Evolutionary conservation across 2,329 filamentous ascomycete genomes (phyloP).

Genomic region (Acrocalymma vagum): DNA sequence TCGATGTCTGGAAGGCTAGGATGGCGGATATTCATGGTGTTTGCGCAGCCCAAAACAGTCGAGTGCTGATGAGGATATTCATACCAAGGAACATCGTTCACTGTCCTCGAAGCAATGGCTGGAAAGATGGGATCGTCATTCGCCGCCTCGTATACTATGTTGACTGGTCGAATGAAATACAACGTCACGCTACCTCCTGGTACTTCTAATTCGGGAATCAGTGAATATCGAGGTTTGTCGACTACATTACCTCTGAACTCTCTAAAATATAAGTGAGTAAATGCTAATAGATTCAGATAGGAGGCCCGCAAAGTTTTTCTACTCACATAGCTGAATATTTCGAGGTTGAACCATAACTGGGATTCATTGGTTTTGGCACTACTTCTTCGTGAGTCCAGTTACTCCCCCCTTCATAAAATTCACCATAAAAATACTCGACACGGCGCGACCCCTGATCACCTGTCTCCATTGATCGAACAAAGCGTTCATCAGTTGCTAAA

Average conservation of each 20-base stretch:
- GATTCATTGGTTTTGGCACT: too few relatives aligned
- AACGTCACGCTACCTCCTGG: slow-evolving; percentile 10
- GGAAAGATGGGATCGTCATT: slow-evolving; percentile 19
- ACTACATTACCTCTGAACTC: slow-evolving; percentile 10
- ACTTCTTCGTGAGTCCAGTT: too few relatives aligned
- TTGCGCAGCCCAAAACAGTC: slow-evolving; percentile 16
- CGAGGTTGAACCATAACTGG: too few relatives aligned
- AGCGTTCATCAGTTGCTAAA: slow-evolving; percentile 4
- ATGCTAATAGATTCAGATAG: too few relatives aligned
- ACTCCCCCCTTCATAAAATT: too few relatives aligned
- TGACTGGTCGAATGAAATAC: slow-evolving; percentile 14
- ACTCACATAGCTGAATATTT: too few relatives aligned
- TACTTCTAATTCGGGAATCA: slow-evolving; percentile 14
- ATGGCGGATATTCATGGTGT: slow-evolving; percentile 15
- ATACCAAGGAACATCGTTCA: slow-evolving; percentile 6
- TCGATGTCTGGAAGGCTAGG: slow-evolving; percentile 3
- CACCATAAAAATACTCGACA: slow-evolving; percentile 16
- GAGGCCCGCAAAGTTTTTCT: too few relatives aligned
- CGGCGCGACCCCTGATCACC: neutral
- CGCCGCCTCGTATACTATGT: slow-evolving; percentile 7
- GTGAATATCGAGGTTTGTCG: slow-evolving; percentile 1
- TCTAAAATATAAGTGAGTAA: too few relatives aligned
- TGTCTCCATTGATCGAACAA: neutral
- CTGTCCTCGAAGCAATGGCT: slow-evolving; percentile 6
- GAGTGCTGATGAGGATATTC: slow-evolving; percentile 11